Percentiles rank a stretch among this genome's conserved stretches.
phyloP scores from a whole-genome alignment of 345 rosid species.

The Salix caprea region DNA sequence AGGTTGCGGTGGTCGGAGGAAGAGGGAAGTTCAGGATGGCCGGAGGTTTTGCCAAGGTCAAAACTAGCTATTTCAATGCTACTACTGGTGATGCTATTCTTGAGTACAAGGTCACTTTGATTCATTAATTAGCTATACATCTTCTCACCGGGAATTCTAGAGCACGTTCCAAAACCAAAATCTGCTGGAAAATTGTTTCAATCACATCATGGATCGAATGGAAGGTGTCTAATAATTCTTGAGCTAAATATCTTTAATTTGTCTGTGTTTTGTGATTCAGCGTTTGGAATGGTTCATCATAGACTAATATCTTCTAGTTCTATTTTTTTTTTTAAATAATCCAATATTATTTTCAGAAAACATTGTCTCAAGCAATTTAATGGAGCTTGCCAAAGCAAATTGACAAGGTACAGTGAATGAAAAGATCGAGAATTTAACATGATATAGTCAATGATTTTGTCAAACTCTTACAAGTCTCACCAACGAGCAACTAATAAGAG shows the following conservation, averaged over 20 bases:
- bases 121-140: conserved; percentile 7
- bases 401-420: too few relatives aligned
- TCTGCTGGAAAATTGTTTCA: background rate
- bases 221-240: background rate
- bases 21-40: conserved; percentile 30
- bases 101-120: conserved; percentile 15
- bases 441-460: too few relatives aligned
- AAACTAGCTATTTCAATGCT: conserved; percentile 12
- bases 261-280: background rate
- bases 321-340: too few relatives aligned
- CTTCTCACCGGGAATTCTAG: too few relatives aligned
- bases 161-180: background rate
- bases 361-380: too few relatives aligned
- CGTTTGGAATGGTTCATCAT: too few relatives aligned
- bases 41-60: conserved; percentile 14
- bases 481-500: too few relatives aligned
- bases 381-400: too few relatives aligned
- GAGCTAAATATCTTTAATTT: background rate
- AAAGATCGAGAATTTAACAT: too few relatives aligned
- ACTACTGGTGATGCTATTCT: conserved; percentile 22
- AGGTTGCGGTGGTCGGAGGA: conserved; percentile 32
- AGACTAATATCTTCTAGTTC: too few relatives aligned
- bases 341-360: too few relatives aligned
- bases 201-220: background rate
- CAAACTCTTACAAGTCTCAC: too few relatives aligned